Percentiles rank a stretch among this genome's conserved stretches.
Conservation (phyloP, 2,329 filamentous ascomycete species). For the Teratosphaeria destructans region DNA sequence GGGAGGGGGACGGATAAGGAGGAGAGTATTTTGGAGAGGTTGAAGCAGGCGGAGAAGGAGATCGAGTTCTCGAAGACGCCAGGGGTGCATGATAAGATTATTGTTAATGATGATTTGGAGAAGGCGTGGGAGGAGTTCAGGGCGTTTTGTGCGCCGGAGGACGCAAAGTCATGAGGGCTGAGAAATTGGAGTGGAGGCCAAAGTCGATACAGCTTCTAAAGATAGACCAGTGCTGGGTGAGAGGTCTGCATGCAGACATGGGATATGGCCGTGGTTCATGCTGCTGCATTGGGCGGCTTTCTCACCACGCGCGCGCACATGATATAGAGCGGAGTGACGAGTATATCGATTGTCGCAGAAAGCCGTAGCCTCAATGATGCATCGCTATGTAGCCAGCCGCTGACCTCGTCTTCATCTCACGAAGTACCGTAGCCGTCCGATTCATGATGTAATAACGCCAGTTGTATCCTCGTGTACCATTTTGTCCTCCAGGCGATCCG, state of each 20-base stretch:
- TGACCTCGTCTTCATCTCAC: not conserved
- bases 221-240: not conserved
- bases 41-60: slow-evolving; percentile 63
- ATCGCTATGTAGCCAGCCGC: not conserved
- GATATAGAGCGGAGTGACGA: not conserved
- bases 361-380: not conserved
- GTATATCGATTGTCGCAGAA: not conserved
- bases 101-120: slow-evolving; percentile 57
- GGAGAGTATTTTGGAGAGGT: slow-evolving; percentile 56
- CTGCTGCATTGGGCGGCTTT: not conserved
- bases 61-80: slow-evolving; percentile 60
- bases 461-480: not conserved
- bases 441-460: not conserved
- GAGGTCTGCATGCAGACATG: not conserved
- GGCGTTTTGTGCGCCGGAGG: slow-evolving; percentile 20
- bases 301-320: not conserved
- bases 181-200: not conserved
- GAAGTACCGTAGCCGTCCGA: not conserved
- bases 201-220: not conserved
- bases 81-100: slow-evolving; percentile 55
- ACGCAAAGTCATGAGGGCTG: not conserved
- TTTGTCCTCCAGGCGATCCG: not conserved
- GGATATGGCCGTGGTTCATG: not conserved
- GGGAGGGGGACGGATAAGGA: slow-evolving; percentile 71
- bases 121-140: slow-evolving; percentile 43